Percentiles rank a stretch among this genome's conserved stretches.
Evolutionary conservation across 306 rosid genomes (phyloP).

Genomic region (Prunus mume): DNA sequence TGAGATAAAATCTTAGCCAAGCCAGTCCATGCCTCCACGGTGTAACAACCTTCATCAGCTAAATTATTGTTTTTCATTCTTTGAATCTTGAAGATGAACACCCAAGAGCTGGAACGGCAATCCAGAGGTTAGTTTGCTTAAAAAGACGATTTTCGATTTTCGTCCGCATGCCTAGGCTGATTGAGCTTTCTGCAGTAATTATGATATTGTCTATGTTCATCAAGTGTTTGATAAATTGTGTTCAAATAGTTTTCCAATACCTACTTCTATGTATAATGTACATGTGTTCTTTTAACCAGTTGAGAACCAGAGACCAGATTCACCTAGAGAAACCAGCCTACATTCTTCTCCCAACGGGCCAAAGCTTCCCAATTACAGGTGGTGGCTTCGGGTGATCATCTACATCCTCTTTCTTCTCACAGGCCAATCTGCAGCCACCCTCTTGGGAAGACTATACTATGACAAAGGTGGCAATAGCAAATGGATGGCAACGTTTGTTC

Average conservation of each 20-base stretch:
- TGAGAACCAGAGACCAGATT: slow-evolving; percentile 13
- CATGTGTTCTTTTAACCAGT: slow-evolving; percentile 20
- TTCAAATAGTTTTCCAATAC: neutral
- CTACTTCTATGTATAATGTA: neutral
- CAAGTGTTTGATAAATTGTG: neutral
- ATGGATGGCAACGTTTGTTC: slow-evolving; percentile 71
- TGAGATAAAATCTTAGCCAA: too few relatives aligned
- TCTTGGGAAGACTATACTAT: slow-evolving; percentile 56
- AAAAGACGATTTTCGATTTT: neutral
- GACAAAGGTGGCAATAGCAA: slow-evolving; percentile 65
- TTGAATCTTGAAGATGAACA: slow-evolving; percentile 34
- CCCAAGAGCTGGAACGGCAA: slow-evolving; percentile 43
- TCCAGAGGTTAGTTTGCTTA: slow-evolving; percentile 34
- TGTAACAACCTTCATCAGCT: too few relatives aligned
- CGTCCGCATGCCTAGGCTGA: too few relatives aligned
- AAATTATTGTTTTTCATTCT: neutral
- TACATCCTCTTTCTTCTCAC: slow-evolving; percentile 39
- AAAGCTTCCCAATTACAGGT: slow-evolving; percentile 26
- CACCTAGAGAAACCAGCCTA: slow-evolving; percentile 1
- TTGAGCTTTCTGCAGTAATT: neutral
- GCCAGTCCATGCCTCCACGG: too few relatives aligned
- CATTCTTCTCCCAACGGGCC: neutral
- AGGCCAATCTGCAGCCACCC: slow-evolving; percentile 57
- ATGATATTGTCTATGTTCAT: neutral
- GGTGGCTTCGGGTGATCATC: slow-evolving; percentile 50